Evolutionary conservation across 1,139 yeast species (phyloP), one percentile per base, ranked within the genome.

Genomic region (Yamadazyma dushanensis): DNA sequence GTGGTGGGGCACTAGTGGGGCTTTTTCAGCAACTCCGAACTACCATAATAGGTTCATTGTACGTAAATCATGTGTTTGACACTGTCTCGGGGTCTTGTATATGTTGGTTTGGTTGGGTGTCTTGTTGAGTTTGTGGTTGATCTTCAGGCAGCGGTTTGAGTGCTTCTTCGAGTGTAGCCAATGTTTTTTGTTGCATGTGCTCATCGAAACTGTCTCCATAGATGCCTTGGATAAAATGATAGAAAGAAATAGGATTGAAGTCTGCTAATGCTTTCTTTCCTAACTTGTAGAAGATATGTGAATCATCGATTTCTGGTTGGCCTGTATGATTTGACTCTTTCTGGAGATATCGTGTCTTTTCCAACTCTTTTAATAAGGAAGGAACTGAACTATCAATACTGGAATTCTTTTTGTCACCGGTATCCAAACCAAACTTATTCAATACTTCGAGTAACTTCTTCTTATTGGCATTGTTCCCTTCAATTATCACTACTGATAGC

Each of bases 191-290:
- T n/a, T 51, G 46, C 3, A 51, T 41, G 2, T 43, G 45, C 3
- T 40, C 37, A 37, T 52, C 59, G 37, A 62, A 66, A 1, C 44
- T 39, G 5, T 39, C 45, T 2, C 66, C 68, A 41, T 59, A 66
- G 8, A 68, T 42, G 2, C 44, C 50, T 29, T 50, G 49, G 9
- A 67, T 43, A 32, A 56, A 53, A 29, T 51, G 54, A 36, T 51
- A 57, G 32, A 68, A 57, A 15, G 60, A 44, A 5, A 46, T 40
- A 1, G 73, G 67, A 3, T 52, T 46, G 36, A 67, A 63, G 45
- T 70, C 76, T 24, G 54, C 51, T 17, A 61, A 37, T 3, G 68
- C 55, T 23, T 71, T 46, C 29, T 55, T 48, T 0, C 75, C 75
- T 24, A 70, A 44, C 3, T 53, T 46, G 44, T 61, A 68, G 30